Base-by-base conservation (phyloP, 1,139 yeast species). In the Candida tetrigidarum region DNA sequence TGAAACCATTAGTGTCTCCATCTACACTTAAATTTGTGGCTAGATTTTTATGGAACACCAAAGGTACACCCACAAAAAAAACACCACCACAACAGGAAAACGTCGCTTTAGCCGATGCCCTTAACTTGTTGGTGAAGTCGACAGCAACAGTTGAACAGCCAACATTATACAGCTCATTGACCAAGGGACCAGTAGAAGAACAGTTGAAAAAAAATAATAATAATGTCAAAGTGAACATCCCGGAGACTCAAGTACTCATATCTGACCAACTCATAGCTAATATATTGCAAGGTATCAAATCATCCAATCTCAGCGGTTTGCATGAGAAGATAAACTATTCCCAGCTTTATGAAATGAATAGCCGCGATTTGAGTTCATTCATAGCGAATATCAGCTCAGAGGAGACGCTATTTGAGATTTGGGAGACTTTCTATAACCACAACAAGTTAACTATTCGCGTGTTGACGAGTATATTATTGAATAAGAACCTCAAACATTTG, bases 71-170 rank as follows among this genome's bases (percentile, higher is more conserved):
- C 2, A 12, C 22, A 26, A 10, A 25, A 7, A 22, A 37, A 26
- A 28, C 27, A 19, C 20, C 35, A 43, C 30, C 16, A 20, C 19
- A 8, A 10, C 37, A 37, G 15, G 69, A 64, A 28, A 58, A 63
- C 35, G 60, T 64, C 11, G 48, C 63, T 11, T 54, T 71, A 30
- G 74, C 74, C 1, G 73, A 68, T 44, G 77, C 77, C 0, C 57
- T 73, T 42, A 72, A 71, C 46, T 60, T 72, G n/a, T 60, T 72
- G 27, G 48, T 44, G 18, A 43, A 42, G 41, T 20, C 48, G 18
- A 46, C 34, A 32, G 39, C 36, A 9, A 48, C 27, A 40, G 46
- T 35, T 18, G 20, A 56, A 52, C 67, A 62, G 42, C 79, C 79
- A 6, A 70, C 76, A 12, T 52, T 74, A n/a, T 53, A 69, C 14